Evolutionary conservation across 1,284 basidiomycete species (phyloP).

Genomic region (Farysia itapuensis): DNA sequence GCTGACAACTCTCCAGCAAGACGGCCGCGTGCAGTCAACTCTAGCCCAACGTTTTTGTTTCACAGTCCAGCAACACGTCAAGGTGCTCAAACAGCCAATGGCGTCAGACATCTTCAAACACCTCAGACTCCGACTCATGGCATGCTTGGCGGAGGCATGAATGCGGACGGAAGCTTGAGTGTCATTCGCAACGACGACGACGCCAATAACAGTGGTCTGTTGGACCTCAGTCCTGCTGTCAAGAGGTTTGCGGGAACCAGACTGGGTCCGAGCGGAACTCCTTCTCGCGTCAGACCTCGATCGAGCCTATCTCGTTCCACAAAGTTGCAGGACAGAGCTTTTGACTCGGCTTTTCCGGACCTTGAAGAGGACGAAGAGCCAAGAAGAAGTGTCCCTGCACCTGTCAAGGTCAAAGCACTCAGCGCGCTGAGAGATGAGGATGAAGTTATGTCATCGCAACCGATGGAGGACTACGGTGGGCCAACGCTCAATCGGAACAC

Average conservation of each 20-base stretch:
- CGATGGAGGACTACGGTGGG: background rate
- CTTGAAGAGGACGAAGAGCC: background rate
- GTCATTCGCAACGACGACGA: constrained; percentile 54
- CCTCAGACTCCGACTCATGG: constrained; percentile 2
- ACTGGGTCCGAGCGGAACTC: constrained; percentile 6
- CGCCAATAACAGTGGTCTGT: constrained; percentile 53
- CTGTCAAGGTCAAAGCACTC: background rate
- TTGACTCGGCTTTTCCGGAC: too few relatives aligned
- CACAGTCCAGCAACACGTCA: too few relatives aligned
- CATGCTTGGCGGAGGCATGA: constrained; percentile 11
- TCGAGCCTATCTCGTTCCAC: background rate
- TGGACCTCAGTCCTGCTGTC: constrained; percentile 46
- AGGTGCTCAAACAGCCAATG: too few relatives aligned
- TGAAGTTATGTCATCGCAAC: background rate
- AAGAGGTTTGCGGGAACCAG: constrained; percentile 10
- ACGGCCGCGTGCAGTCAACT: too few relatives aligned
- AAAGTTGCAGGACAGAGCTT: background rate
- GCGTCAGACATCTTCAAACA: too few relatives aligned
- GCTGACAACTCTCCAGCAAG: too few relatives aligned
- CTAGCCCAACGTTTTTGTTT: too few relatives aligned
- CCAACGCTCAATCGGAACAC: background rate
- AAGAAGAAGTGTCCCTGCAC: background rate
- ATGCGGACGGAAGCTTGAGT: constrained; percentile 52
- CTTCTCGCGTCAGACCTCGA: constrained; percentile 4
- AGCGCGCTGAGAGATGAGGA: background rate